These are phyloP conservation scores for Striga hermonthica DNA, from an alignment of 305 asterid species.

Conservation along the genomic window DNA sequence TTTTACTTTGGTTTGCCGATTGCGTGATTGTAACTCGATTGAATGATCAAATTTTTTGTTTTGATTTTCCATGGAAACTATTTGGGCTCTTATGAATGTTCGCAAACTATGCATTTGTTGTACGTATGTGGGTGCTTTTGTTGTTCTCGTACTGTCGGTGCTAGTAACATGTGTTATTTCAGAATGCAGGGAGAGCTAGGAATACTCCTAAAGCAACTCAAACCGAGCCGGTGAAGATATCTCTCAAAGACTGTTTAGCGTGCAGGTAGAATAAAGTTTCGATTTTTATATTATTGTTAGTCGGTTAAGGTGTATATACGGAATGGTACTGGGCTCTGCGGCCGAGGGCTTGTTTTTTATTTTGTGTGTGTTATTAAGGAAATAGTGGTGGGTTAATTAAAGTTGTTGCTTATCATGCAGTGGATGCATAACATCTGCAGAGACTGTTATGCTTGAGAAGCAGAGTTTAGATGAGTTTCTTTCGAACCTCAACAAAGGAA, in stretches of 20 bases:
- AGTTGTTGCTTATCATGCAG: constrained; percentile 50
- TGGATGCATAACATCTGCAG: constrained; percentile 97
- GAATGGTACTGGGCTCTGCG: no score
- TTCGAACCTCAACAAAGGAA: constrained; percentile 58
- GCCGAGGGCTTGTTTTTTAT: no score
- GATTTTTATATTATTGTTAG: constrained; percentile 9
- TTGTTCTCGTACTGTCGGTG: constrained; percentile 4
- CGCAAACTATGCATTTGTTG: background rate
- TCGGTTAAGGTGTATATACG: constrained; percentile 1
- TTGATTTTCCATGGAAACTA: background rate
- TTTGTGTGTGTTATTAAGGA: background rate
- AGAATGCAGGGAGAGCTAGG: constrained; percentile 50
- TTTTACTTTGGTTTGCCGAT: background rate
- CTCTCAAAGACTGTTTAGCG: constrained; percentile 92
- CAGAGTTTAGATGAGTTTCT: constrained; percentile 93
- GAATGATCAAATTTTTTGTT: background rate
- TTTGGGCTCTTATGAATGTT: constrained; percentile 1
- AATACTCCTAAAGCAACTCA: constrained; percentile 48
- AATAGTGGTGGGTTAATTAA: constrained; percentile 14
- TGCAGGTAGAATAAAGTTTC: constrained; percentile 58
- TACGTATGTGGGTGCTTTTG: background rate
- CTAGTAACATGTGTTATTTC: constrained; percentile 26
- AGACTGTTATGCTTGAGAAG: constrained; percentile 96
- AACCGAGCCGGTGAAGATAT: constrained; percentile 82
- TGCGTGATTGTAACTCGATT: constrained; percentile 1